A percentile compares a stretch with the other conserved stretches of the same genome.
These are phyloP conservation scores for Curvularia verruculosa DNA, from an alignment of 2,329 filamentous ascomycete species.

Conservation along the genomic window DNA sequence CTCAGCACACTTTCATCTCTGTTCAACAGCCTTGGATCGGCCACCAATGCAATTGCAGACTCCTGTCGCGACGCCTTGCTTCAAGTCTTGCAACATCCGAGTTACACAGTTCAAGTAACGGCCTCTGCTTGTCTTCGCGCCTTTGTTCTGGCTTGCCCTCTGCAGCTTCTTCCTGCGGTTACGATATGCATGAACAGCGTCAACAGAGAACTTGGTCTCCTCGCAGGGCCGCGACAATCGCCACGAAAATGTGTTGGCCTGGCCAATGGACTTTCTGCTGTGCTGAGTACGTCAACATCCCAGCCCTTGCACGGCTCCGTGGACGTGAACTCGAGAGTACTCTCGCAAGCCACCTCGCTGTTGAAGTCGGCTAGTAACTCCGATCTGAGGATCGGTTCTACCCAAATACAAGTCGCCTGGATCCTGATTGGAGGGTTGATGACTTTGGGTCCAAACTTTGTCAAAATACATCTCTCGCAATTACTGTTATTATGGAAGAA, in stretches of 20 bases:
- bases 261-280: constrained; percentile 87
- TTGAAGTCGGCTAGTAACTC: constrained; percentile 92
- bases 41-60: constrained; percentile 79
- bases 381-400: constrained; percentile 87
- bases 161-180: constrained; percentile 87
- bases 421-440: constrained; percentile 95
- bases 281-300: constrained; percentile 84
- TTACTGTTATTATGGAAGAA: constrained; percentile 96
- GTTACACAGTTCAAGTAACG: constrained; percentile 93
- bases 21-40: constrained; percentile 80
- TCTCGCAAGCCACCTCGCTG: constrained; percentile 88
- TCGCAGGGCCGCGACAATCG: constrained; percentile 76
- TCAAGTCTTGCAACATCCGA: constrained; percentile 90
- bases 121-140: constrained; percentile 83
- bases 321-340: constrained; percentile 89
- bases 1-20: constrained; percentile 81
- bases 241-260: constrained; percentile 86
- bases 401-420: constrained; percentile 97
- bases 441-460: constrained; percentile 95
- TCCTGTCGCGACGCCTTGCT: constrained; percentile 83
- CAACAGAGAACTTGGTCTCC: constrained; percentile 79
- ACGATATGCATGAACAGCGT: constrained; percentile 98
- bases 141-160: constrained; percentile 88
- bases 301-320: constrained; percentile 93
- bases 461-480: constrained; percentile 97